These are phyloP conservation scores for Diaporthe helianthi DNA, from an alignment of 2,329 filamentous ascomycete genomes.

Conservation along the genomic window DNA sequence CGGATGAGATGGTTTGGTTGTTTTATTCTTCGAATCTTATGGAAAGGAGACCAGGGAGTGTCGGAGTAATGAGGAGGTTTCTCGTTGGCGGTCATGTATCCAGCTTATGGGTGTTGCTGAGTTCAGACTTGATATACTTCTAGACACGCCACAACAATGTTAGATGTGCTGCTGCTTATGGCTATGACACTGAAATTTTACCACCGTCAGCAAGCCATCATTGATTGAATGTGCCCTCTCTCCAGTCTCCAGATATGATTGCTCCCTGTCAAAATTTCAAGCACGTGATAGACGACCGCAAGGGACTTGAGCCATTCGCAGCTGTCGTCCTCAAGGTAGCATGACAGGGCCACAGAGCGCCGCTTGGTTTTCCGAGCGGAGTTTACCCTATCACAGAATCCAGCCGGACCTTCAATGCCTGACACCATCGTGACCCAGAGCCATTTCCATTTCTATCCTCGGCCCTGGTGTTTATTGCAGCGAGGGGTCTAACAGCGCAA, in stretches of 20 bases:
- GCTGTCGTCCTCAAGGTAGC: background rate
- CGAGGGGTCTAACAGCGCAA: background rate
- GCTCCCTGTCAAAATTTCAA: background rate
- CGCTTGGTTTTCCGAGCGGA: no score
- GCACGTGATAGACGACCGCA: background rate
- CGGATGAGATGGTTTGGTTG: constrained; percentile 26
- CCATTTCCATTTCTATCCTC: background rate
- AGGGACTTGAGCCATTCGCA: background rate
- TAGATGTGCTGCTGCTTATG: constrained; percentile 31
- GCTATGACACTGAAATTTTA: background rate
- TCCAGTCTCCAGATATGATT: background rate
- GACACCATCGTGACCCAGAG: background rate
- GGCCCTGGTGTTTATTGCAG: background rate
- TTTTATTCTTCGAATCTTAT: constrained; percentile 32
- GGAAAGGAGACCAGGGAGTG: constrained; percentile 27
- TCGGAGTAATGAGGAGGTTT: constrained; percentile 28
- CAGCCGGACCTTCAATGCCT: no score
- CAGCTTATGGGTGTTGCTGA: constrained; percentile 13
- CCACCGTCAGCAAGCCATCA: background rate
- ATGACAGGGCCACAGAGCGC: background rate
- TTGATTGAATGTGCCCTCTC: background rate
- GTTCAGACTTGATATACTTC: constrained; percentile 27
- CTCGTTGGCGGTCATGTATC: constrained; percentile 28
- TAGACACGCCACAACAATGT: constrained; percentile 32
- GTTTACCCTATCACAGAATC: background rate